Percentiles rank a stretch among this genome's conserved stretches.
phyloP scores from a whole-genome alignment of 805 yeast species.

The Wickerhamiella lipophila region DNA sequence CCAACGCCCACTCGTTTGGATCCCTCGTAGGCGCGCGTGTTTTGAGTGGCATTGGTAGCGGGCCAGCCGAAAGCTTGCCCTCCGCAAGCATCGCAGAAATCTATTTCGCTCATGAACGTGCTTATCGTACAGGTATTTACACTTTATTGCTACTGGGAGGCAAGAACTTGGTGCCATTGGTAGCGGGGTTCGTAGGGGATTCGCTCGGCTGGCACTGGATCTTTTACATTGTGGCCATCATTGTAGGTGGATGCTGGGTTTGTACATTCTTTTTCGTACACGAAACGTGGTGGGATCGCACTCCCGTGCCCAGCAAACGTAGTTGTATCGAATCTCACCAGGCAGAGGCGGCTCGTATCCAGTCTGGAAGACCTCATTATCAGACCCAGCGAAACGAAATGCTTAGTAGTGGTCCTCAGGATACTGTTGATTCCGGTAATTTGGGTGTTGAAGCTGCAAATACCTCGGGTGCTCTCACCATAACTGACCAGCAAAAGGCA shows the following conservation, averaged over 20 bases:
- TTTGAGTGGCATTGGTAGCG: constrained; percentile 45
- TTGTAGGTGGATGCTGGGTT: constrained; percentile 36
- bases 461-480: not conserved
- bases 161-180: constrained; percentile 45
- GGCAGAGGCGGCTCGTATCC: constrained; percentile 32
- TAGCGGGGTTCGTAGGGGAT: constrained; percentile 41
- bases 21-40: constrained; percentile 46
- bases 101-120: constrained; percentile 48
- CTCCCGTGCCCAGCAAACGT: constrained; percentile 39
- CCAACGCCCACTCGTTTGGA: constrained; percentile 36
- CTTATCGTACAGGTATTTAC: constrained; percentile 46
- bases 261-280: constrained; percentile 45
- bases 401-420: not conserved
- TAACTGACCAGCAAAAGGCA: too few relatives aligned
- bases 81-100: constrained; percentile 50
- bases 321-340: constrained; percentile 37
- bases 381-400: not conserved
- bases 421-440: not conserved
- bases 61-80: constrained; percentile 50
- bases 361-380: constrained; percentile 3
- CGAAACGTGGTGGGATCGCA: constrained; percentile 51
- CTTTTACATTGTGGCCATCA: constrained; percentile 45
- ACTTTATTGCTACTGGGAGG: constrained; percentile 50
- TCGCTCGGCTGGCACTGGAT: constrained; percentile 45
- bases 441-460: too few relatives aligned